These are phyloP conservation scores for Arctostaphylos glauca DNA, from an alignment of 148 eudicot genomes.

Conservation along the genomic window DNA sequence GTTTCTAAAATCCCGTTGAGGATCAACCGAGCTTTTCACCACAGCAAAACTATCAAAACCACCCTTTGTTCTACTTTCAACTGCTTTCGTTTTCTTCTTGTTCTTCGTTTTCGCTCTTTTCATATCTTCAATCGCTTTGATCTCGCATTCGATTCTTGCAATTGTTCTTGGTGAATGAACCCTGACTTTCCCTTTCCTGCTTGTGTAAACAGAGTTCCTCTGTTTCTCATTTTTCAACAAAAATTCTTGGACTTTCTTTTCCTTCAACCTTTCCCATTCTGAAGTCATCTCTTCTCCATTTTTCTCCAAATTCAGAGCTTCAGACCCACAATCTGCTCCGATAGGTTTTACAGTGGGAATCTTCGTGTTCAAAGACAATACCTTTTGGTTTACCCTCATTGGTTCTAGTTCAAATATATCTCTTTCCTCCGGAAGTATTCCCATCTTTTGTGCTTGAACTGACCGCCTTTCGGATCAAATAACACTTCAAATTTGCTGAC, in stretches of 20 bases:
- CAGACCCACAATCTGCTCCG: slow-evolving; percentile 13
- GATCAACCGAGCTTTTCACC: slow-evolving; percentile 60
- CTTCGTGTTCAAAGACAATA: slow-evolving; percentile 2
- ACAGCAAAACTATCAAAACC: slow-evolving; percentile 64
- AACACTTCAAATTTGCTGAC: too few relatives aligned
- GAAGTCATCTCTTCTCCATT: slow-evolving; percentile 7
- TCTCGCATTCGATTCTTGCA: slow-evolving; percentile 54
- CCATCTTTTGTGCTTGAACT: slow-evolving; percentile 27
- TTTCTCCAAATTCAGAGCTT: slow-evolving; percentile 18
- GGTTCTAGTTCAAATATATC: slow-evolving; percentile 21
- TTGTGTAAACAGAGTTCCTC: slow-evolving; percentile 41
- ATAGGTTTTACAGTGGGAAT: slow-evolving; percentile 13
- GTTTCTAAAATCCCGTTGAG: slow-evolving; percentile 58
- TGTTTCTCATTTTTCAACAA: slow-evolving; percentile 39
- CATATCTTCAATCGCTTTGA: slow-evolving; percentile 60
- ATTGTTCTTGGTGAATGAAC: slow-evolving; percentile 50
- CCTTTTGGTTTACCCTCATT: slow-evolving; percentile 1
- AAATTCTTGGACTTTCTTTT: slow-evolving; percentile 38
- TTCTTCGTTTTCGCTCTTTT: slow-evolving; percentile 44
- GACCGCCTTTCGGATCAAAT: slow-evolving; percentile 26
- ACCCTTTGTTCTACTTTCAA: slow-evolving; percentile 17
- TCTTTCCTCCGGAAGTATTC: slow-evolving; percentile 21
- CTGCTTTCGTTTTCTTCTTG: slow-evolving; percentile 25
- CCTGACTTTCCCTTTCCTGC: slow-evolving; percentile 38
- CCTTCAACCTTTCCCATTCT: slow-evolving; percentile 35